A percentile compares a stretch with the other conserved stretches of the same genome.
Conservation (phyloP, 176 grass and related monocot species). For the Cymbopogon citratus region DNA sequence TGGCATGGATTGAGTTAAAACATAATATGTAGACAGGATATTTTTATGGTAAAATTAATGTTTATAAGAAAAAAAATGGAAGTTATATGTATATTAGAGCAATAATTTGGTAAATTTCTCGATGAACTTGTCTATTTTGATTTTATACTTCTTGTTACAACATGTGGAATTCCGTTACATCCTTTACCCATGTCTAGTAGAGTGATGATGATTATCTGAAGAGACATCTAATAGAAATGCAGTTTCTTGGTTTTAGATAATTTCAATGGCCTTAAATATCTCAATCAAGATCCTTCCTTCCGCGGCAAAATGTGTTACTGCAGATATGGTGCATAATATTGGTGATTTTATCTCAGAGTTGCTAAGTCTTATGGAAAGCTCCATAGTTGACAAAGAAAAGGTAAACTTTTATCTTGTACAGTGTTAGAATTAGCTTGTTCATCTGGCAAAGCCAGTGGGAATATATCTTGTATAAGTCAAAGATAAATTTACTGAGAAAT, state of each 20-base stretch:
- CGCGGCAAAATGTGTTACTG: conserved; percentile 33
- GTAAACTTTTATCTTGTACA: conserved; percentile 35
- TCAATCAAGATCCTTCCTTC: conserved; percentile 52
- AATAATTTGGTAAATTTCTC: background rate
- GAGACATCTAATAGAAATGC: conserved; percentile 24
- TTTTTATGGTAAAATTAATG: background rate
- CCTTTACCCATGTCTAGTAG: background rate
- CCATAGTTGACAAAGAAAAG: conserved; percentile 53
- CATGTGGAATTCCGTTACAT: background rate
- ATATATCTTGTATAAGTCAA: background rate
- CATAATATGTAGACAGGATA: conserved; percentile 2
- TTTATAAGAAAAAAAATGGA: background rate
- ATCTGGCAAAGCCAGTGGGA: conserved; percentile 1
- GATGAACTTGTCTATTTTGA: background rate
- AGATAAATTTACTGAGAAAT: background rate
- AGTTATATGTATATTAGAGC: background rate
- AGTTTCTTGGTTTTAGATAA: conserved; percentile 55
- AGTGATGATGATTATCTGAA: background rate
- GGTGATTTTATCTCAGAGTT: conserved; percentile 51
- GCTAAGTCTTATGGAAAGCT: conserved; percentile 45
- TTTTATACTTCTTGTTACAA: background rate
- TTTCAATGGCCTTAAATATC: conserved; percentile 58
- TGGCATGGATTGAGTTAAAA: conserved; percentile 2
- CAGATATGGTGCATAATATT: conserved; percentile 27
- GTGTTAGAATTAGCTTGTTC: conserved; percentile 17